Evolutionary conservation across 371 early-diverging fungal genomes (phyloP).

Genomic region (Chytridiales sp.): DNA sequence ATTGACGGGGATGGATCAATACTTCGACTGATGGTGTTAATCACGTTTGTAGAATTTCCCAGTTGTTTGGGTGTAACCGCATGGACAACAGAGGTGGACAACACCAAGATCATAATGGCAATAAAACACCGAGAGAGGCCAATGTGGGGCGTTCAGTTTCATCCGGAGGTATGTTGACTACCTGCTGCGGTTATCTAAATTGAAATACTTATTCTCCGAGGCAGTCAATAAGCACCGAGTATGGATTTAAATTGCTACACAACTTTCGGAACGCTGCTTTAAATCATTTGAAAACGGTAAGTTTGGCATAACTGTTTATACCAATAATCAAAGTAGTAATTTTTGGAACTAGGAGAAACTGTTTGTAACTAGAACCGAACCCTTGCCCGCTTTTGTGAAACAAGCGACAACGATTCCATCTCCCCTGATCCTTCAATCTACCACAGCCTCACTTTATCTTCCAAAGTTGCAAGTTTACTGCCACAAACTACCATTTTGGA

Average conservation of each 20-base stretch:
- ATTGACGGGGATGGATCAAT: no score
- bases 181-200: background rate
- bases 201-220: background rate
- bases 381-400: no score
- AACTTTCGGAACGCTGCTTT: constrained; percentile 69
- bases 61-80: constrained; percentile 54
- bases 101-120: constrained; percentile 71
- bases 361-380: no score
- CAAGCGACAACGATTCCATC: no score
- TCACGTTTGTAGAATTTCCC: constrained; percentile 39
- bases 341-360: no score
- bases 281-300: constrained; percentile 27
- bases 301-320: background rate
- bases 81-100: constrained; percentile 54
- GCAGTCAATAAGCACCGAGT: constrained; percentile 78
- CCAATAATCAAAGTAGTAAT: no score
- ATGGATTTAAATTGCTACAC: constrained; percentile 64
- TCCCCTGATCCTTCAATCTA: no score
- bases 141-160: constrained; percentile 93
- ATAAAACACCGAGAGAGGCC: constrained; percentile 70
- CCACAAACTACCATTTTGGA: no score
- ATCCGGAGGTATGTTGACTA: constrained; percentile 71
- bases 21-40: constrained; percentile 6
- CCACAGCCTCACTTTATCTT: no score
- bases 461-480: no score